Evolutionary conservation across 768 basidiomycete species (phyloP).

Genomic region (Tubosaeta sp.): DNA sequence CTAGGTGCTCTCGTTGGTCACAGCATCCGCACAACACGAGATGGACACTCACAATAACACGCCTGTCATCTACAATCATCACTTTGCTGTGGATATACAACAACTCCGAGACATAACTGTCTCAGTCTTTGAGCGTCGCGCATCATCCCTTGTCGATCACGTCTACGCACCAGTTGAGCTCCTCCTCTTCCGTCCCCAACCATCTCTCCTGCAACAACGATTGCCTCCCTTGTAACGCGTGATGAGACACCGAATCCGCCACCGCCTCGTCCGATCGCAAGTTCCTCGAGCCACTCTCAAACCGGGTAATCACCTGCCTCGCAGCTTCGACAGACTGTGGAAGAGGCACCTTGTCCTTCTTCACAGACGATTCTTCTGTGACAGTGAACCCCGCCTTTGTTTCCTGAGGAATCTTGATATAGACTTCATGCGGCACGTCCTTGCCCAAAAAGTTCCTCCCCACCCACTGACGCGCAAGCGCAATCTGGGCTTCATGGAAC

Average conservation of each 20-base stretch:
- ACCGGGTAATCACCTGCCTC: conserved; percentile 57
- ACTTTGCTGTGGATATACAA: conserved; percentile 84
- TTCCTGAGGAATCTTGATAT: conserved; percentile 52
- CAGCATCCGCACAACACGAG: not conserved
- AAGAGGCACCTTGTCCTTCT: conserved; percentile 60
- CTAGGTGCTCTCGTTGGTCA: conserved; percentile 33
- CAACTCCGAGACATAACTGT: conserved; percentile 74
- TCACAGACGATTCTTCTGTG: conserved; percentile 49
- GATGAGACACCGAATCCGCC: conserved; percentile 76
- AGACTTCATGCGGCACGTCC: conserved; percentile 46
- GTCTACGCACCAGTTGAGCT: conserved; percentile 65
- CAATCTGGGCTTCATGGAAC: conserved; percentile 84
- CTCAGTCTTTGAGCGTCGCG: conserved; percentile 8
- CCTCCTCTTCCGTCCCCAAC: conserved; percentile 80
- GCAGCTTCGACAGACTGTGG: conserved; percentile 70
- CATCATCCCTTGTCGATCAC: not conserved
- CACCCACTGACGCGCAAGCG: conserved; percentile 74
- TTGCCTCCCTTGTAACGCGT: conserved; percentile 63
- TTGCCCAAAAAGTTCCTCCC: conserved; percentile 40
- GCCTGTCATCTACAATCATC: conserved; percentile 91
- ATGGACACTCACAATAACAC: conserved; percentile 67
- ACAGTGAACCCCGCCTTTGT: conserved; percentile 46
- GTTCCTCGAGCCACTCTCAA: conserved; percentile 59
- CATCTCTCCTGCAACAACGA: conserved; percentile 73
- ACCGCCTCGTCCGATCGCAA: conserved; percentile 61